Conservation (phyloP, 2,329 filamentous ascomycete genomes). For the Sporothrix euskadiensis region DNA sequence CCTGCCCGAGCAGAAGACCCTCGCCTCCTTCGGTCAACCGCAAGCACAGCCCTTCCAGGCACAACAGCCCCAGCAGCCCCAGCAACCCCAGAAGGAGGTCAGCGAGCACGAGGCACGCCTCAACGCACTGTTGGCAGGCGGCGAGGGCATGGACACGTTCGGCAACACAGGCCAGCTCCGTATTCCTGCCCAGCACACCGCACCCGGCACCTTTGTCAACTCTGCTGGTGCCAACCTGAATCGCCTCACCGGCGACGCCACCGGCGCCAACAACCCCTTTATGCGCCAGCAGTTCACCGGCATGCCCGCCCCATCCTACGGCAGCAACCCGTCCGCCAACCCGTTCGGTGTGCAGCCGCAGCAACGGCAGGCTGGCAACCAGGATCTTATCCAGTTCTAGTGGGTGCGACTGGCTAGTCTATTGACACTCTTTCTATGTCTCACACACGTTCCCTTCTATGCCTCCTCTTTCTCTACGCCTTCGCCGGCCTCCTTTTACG, state of each 20-base stretch:
- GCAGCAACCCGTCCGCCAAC: slow-evolving; percentile 57
- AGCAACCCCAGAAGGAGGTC: slow-evolving; percentile 56
- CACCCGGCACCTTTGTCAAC: slow-evolving; percentile 94
- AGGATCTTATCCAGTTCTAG: slow-evolving; percentile 65
- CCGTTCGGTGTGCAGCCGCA: slow-evolving; percentile 60
- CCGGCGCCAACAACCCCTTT: slow-evolving; percentile 81
- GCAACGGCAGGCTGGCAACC: slow-evolving; percentile 48
- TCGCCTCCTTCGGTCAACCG: slow-evolving; percentile 59
- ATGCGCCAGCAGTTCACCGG: slow-evolving; percentile 81
- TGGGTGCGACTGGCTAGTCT: neutral
- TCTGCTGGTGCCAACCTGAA: slow-evolving; percentile 81
- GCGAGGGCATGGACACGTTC: slow-evolving; percentile 95
- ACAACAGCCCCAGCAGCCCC: slow-evolving; percentile 43
- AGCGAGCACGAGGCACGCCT: slow-evolving; percentile 71
- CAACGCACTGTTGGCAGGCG: slow-evolving; percentile 79
- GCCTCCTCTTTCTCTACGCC: neutral
- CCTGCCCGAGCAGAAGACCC: slow-evolving; percentile 80
- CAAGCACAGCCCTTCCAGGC: slow-evolving; percentile 35
- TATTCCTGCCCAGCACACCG: slow-evolving; percentile 94
- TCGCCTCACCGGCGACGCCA: slow-evolving; percentile 68
- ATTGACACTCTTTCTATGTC: neutral
- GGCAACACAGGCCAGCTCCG: slow-evolving; percentile 95
- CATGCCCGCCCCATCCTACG: slow-evolving; percentile 62
- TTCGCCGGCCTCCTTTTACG: neutral
- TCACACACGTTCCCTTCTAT: neutral